Base-by-base conservation (phyloP, 116 monocot species). In the Trichopus zeylanicus region DNA sequence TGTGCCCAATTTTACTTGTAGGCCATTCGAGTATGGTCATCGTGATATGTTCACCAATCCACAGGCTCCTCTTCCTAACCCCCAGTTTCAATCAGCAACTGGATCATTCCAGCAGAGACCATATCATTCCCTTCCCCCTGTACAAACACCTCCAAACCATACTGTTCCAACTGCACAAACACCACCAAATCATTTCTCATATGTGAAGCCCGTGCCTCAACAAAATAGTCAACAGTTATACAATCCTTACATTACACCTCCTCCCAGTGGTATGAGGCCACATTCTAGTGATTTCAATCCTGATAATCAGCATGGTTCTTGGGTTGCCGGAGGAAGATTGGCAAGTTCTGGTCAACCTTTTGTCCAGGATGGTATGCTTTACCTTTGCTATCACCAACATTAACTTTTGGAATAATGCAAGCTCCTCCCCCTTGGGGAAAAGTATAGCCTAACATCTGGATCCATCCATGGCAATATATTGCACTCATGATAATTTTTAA, bases 321-420 rank as follows among this genome's bases (percentile, higher is more conserved):
- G 84, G 79, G 63, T 51, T 31, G 26, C 72, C 31, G 79, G 72
- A 48, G 69, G 73, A 59, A 74, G 77, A 71, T 19, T 33, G 31
- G 55, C 75, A 51, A 63, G 65, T 25, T 67, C 64, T 7, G 64
- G 63, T 6, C 35, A 49, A 29, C 53, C 70, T 22, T 81, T 71
- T 71, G 48, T 54, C 28, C 77, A 74, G 53, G 86, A 85, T 80
- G 86, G 76, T 85, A 73, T 56, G 76, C 26, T 53, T 12, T 11
- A 31, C 33, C 6, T 65, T 33, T 34, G 19, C 39, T 56, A 5
- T n/a, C n/a, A n/a, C n/a, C n/a, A n/a, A 33, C 32, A 33, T 33
- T 33, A 33, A 8, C 8, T 33, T 42, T 33, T 33, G 8, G 8
- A 19, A 3, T 60, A 32, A 31, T 32, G 0, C 10, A n/a, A 34